Conservation (phyloP, 2,329 filamentous ascomycete species). For the Epichloe glyceriae region DNA sequence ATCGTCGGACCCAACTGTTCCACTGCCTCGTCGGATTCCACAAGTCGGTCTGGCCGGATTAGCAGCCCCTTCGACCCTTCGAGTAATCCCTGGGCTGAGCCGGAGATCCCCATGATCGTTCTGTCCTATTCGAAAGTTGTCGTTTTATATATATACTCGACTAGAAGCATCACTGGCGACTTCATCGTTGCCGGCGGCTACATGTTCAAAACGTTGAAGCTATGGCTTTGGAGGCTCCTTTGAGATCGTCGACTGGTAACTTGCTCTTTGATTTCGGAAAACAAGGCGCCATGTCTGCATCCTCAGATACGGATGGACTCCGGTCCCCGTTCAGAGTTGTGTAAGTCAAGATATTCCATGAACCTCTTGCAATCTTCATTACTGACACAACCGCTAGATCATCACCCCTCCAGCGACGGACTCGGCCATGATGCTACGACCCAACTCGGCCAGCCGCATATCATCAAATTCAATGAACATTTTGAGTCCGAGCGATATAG, state of each 20-base stretch:
- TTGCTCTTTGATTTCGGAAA: slow-evolving; percentile 26
- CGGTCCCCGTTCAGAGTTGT: slow-evolving; percentile 37
- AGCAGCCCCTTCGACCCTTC: not conserved
- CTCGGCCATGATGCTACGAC: slow-evolving; percentile 39
- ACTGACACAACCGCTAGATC: slow-evolving; percentile 16
- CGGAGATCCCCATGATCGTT: slow-evolving; percentile 9
- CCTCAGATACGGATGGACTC: slow-evolving; percentile 36
- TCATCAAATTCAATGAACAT: slow-evolving; percentile 41
- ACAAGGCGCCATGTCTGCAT: slow-evolving; percentile 39
- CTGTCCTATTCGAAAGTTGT: not conserved
- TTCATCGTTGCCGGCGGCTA: not conserved
- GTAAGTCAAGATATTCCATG: slow-evolving; percentile 24
- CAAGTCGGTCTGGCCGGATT: not conserved
- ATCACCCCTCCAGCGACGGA: slow-evolving; percentile 26
- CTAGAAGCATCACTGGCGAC: not conserved
- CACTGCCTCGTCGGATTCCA: not conserved
- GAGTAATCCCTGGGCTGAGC: slow-evolving; percentile 7
- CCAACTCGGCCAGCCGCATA: slow-evolving; percentile 34
- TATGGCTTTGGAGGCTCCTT: slow-evolving; percentile 36
- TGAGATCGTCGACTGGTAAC: slow-evolving; percentile 48
- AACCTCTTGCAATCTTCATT: slow-evolving; percentile 1
- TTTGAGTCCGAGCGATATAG: slow-evolving; percentile 53
- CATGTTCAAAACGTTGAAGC: slow-evolving; percentile 2
- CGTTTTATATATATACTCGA: not conserved
- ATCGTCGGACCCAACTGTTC: not conserved